Conservation (phyloP, 257 asterid genomes). For the Nicotiana attenuata region DNA sequence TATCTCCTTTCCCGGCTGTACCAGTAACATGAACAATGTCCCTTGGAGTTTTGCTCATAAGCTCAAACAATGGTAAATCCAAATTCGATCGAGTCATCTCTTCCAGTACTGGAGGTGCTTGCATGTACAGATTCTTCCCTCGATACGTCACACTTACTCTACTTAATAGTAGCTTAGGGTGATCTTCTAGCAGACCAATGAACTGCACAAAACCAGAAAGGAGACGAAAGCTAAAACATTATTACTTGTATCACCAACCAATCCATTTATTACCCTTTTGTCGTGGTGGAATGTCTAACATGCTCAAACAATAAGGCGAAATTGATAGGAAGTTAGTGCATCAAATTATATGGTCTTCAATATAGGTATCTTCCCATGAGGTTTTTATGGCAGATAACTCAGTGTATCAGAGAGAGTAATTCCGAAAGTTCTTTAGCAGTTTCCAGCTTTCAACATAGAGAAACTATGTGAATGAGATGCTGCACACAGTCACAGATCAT, state of each 20-base stretch:
- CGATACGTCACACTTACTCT: slow-evolving; percentile 74
- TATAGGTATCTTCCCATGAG: not conserved
- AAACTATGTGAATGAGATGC: not conserved
- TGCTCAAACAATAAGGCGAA: not conserved
- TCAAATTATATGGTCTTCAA: not conserved
- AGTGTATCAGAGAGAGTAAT: not conserved
- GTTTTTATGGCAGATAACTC: not conserved
- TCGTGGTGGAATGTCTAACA: not conserved
- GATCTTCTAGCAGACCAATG: slow-evolving; percentile 75
- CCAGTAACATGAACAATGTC: slow-evolving; percentile 78
- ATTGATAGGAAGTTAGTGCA: not conserved
- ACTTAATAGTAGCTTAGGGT: slow-evolving; percentile 61
- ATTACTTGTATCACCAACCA: not conserved
- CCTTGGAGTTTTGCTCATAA: slow-evolving; percentile 52
- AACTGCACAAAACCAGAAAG: slow-evolving; percentile 50
- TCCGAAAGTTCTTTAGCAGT: not conserved
- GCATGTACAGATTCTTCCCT: slow-evolving; percentile 87
- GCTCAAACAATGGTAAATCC: slow-evolving; percentile 60
- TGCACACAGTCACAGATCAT: not conserved
- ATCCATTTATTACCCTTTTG: not conserved
- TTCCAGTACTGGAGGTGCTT: slow-evolving; percentile 89
- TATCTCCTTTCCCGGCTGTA: slow-evolving; percentile 67
- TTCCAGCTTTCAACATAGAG: not conserved
- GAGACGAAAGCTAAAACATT: not conserved
- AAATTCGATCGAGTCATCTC: slow-evolving; percentile 86